A percentile compares a stretch with the other conserved stretches of the same genome.
Conservation (phyloP, 495 filamentous ascomycete genomes). For the Aspergillus saccharolyticus region DNA sequence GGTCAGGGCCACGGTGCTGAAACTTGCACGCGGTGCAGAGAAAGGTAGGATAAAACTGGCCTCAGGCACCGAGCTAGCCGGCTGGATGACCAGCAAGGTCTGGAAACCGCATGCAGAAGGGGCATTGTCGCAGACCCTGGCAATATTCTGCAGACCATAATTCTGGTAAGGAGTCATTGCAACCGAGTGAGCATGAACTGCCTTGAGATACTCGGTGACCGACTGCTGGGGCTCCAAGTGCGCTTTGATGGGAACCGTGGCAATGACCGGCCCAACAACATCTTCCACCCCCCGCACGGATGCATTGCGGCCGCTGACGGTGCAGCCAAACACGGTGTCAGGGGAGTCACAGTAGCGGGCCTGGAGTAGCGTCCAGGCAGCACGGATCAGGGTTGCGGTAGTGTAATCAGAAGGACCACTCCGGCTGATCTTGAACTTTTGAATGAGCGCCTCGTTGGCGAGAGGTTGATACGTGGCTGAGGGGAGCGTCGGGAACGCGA, state of each 20-base stretch:
- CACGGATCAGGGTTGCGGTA: slow-evolving; percentile 13
- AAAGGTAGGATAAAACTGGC: slow-evolving; percentile 9
- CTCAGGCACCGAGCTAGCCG: slow-evolving; percentile 40
- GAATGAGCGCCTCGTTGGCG: slow-evolving; percentile 7
- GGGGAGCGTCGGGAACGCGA: slow-evolving; percentile 35
- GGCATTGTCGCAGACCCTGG: slow-evolving; percentile 41
- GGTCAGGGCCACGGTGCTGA: slow-evolving; percentile 18
- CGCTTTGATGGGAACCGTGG: slow-evolving; percentile 54
- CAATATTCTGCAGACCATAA: slow-evolving; percentile 55
- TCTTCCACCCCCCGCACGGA: slow-evolving; percentile 46
- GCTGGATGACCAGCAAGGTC: slow-evolving; percentile 46
- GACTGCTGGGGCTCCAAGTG: slow-evolving; percentile 18
- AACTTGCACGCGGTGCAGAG: slow-evolving; percentile 12
- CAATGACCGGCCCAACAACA: slow-evolving; percentile 53
- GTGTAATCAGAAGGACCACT: slow-evolving; percentile 22
- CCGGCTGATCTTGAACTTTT: slow-evolving; percentile 8
- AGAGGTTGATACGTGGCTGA: slow-evolving; percentile 37
- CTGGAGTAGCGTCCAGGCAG: slow-evolving; percentile 42
- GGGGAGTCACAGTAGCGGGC: slow-evolving; percentile 29
- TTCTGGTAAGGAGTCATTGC: slow-evolving; percentile 52
- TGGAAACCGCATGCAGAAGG: slow-evolving; percentile 50
- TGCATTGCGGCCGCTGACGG: slow-evolving; percentile 48
- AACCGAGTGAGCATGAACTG: slow-evolving; percentile 42
- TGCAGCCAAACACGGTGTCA: slow-evolving; percentile 42
- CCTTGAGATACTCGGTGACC: slow-evolving; percentile 31